Conservation (phyloP, 192 early-diverging fungal genomes). For the Coemansia sp. region DNA sequence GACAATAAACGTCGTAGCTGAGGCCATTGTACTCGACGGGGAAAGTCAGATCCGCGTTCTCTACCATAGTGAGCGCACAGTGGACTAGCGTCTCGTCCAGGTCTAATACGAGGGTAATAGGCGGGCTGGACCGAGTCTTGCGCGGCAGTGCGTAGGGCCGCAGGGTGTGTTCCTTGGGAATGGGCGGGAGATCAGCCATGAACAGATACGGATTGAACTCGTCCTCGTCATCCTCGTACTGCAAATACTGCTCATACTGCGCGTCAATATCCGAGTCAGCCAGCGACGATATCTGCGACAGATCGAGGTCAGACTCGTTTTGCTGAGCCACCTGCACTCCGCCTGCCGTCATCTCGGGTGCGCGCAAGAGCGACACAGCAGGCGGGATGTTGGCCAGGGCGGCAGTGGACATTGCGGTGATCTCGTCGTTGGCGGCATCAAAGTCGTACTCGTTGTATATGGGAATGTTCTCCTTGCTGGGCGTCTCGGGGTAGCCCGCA, state of each 20-base stretch:
- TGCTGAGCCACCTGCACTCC: neutral
- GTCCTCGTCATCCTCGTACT: slow-evolving; percentile 51
- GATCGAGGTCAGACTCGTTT: slow-evolving; percentile 14
- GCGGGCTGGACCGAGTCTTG: slow-evolving; percentile 59
- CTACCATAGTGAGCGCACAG: slow-evolving; percentile 57
- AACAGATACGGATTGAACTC: slow-evolving; percentile 55
- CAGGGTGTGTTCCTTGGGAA: slow-evolving; percentile 56
- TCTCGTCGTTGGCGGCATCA: slow-evolving; percentile 2
- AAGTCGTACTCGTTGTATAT: slow-evolving; percentile 22
- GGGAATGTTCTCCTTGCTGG: slow-evolving; percentile 53
- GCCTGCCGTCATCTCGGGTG: neutral
- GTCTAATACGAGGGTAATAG: slow-evolving; percentile 66
- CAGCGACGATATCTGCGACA: slow-evolving; percentile 29
- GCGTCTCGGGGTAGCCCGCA: slow-evolving; percentile 39
- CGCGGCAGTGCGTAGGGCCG: slow-evolving; percentile 59
- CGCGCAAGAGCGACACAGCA: neutral
- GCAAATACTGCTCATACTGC: slow-evolving; percentile 29
- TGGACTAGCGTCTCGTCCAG: slow-evolving; percentile 73
- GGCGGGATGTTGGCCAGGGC: neutral
- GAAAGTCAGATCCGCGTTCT: slow-evolving; percentile 62
- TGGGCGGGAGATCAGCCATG: slow-evolving; percentile 61
- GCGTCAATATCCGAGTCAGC: slow-evolving; percentile 28
- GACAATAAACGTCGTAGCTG: slow-evolving; percentile 65
- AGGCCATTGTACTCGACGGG: slow-evolving; percentile 64
- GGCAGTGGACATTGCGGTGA: neutral